Percentiles rank a stretch among this genome's conserved stretches.
phyloP scores from a whole-genome alignment of 305 asterid species.

The Solanum hybrid region DNA sequence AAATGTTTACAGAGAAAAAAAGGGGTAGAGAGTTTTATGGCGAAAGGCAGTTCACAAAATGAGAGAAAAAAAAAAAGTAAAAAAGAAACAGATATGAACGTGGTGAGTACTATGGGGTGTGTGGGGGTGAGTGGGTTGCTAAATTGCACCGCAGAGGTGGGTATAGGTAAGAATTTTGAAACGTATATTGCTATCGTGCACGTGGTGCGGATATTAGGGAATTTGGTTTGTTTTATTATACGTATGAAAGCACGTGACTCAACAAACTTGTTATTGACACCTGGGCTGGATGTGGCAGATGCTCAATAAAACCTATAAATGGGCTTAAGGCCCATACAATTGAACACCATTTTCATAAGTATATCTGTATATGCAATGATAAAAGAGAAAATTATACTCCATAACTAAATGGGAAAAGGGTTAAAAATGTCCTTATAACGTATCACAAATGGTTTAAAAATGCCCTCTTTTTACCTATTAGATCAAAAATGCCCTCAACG shows the following conservation, averaged over 20 bases:
- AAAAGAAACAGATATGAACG: constrained; percentile 9
- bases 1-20: not conserved
- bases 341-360: not conserved
- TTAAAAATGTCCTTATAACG: too few relatives aligned
- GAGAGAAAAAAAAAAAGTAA: constrained; percentile 17
- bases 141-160: not conserved
- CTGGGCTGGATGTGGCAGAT: constrained; percentile 3
- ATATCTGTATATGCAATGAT: not conserved
- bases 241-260: not conserved
- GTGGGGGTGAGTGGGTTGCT: not conserved
- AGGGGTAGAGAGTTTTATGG: constrained; percentile 42
- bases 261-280: not conserved
- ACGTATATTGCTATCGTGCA: not conserved
- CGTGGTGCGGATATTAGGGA: not conserved
- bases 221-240: not conserved
- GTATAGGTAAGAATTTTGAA: not conserved
- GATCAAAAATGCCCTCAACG: too few relatives aligned
- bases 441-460: too few relatives aligned
- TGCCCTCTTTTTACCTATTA: too few relatives aligned
- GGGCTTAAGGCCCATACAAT: not conserved
- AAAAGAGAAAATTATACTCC: not conserved
- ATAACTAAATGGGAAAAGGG: not conserved
- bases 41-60: constrained; percentile 25
- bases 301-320: not conserved
- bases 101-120: not conserved